Evolutionary conservation across 345 rosid genomes (phyloP), one percentile per base, ranked within the genome.

Genomic region (Toxicodendron radicans): DNA sequence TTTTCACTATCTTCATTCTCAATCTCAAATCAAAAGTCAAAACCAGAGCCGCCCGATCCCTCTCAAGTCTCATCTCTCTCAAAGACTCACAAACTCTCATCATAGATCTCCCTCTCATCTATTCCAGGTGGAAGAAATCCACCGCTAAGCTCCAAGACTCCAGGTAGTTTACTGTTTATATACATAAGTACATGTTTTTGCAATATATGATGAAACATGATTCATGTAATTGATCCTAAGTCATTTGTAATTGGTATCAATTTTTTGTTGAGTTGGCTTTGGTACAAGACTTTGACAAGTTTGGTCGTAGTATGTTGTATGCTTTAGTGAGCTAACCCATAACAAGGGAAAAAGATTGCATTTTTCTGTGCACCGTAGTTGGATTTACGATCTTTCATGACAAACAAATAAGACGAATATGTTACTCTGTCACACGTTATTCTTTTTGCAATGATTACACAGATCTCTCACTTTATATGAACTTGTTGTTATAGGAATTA

Each of bases 381-480:
- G 20, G 16, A 17, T 1, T 71, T 18, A 58, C 17, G 66, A 27
- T 56, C 24, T 35, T 32, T n/a, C 11, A 68, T 68, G 10, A 68
- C 2, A 32, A 33, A 53, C 30, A 53, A 52, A 33, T 38, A 54
- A 7, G 8, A 11, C 17, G 53, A 12, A 45, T 3, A 20, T 54
- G 48, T 53, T 12, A 8, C 46, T 52, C 32, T 21, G 2, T 41
- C 9, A 54, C 51, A 24, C 21, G 12, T 32, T 68, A 12, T 32
- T n/a, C n/a, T 38, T 56, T 18, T 3, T 12, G 41, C 10, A 27
- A 59, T 27, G 7, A 4, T 71, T 59, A 59, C 8, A 59, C n/a
- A 46, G 66, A 59, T 60, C 66, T 58, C 66, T 58, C 66, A 46
- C 38, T 56, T 70, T 58, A 27, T 23, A 23, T 2, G 38, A 57